A percentile compares a stretch with the other conserved stretches of the same genome.
These are phyloP conservation scores for Fusarium tupiense DNA, from an alignment of 2,329 filamentous ascomycete genomes.

Conservation along the genomic window DNA sequence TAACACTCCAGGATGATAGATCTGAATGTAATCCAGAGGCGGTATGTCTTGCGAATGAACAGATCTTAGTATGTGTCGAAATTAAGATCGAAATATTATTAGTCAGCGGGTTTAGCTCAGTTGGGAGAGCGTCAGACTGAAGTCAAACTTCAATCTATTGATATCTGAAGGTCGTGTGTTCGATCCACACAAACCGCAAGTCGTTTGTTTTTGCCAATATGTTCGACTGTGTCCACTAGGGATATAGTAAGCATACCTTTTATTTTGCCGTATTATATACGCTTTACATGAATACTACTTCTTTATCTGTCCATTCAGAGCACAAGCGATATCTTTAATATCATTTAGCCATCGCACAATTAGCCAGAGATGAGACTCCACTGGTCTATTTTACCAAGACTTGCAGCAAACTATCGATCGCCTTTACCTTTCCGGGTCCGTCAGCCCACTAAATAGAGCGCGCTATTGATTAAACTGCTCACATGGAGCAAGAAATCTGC, in stretches of 20 bases:
- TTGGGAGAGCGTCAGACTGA: conserved; percentile 16
- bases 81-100: no score
- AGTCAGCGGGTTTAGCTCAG: conserved; percentile 23
- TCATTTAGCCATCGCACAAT: not conserved
- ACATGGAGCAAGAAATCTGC: not conserved
- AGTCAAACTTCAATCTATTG: not conserved
- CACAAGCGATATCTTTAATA: not conserved
- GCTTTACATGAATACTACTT: not conserved
- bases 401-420: not conserved
- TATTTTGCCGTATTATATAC: not conserved
- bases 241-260: rapidly evolving
- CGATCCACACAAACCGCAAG: conserved; percentile 7
- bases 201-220: rapidly evolving
- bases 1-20: no score
- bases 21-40: no score
- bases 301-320: not conserved
- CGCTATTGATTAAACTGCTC: not conserved
- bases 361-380: not conserved
- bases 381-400: not conserved
- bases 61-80: no score
- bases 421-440: not conserved
- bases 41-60: no score
- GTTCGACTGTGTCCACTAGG: no score
- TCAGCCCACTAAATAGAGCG: not conserved
- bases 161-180: not conserved